Evolutionary conservation across 2,329 filamentous ascomycete genomes (phyloP), one percentile per base, ranked within the genome.

Genomic region (Penicillium sp.): DNA sequence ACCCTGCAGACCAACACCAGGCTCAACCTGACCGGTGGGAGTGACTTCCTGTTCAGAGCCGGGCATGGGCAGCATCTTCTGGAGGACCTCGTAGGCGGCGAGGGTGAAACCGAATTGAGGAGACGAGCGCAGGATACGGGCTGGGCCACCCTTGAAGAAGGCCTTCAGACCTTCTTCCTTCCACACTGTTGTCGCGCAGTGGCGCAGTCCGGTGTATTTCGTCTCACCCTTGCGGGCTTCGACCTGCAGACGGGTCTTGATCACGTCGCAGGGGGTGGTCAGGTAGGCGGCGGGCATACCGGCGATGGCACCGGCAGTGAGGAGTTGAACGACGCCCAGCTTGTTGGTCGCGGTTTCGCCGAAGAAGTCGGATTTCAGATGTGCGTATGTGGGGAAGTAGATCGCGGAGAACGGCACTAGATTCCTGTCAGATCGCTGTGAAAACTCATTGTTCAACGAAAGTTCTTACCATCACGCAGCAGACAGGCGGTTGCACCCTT

Each of bases 91-190:
- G 78, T 98, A 99, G 46, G 91, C 91, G 3, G 95, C 95, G 26
- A 99, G 87, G 0, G 95, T 99, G 83, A 98, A 98, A 66, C 95
- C 95, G 76, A 99, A 99, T 76, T 99, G 95, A 16, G 95, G 95
- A 13, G 93, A 97, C 0, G 93, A 97, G 72, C 95, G 90, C 76
- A 98, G 80, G 73, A 99, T 96, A 82, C 95, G 92, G 8, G 95
- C 95, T 1, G 94, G 93, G 1, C 95, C 95, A 68, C 95, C 95
- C 84, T 98, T 98, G 88, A 98, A 99, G 84, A 99, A 99, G 28
- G 95, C 95, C 65, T 85, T 87, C 85, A 97, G 94, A 11, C 95
- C 95, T 79, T 99, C 95, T 76, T 98, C 91, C 76, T 89, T 87
- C 81, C 84, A 89, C 71, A 99, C 91, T 14, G 92, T 96, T 70